Evolutionary conservation across 2,329 filamentous ascomycete genomes (phyloP), one percentile per base, ranked within the genome.

Genomic region (Aspergillus versicolor): DNA sequence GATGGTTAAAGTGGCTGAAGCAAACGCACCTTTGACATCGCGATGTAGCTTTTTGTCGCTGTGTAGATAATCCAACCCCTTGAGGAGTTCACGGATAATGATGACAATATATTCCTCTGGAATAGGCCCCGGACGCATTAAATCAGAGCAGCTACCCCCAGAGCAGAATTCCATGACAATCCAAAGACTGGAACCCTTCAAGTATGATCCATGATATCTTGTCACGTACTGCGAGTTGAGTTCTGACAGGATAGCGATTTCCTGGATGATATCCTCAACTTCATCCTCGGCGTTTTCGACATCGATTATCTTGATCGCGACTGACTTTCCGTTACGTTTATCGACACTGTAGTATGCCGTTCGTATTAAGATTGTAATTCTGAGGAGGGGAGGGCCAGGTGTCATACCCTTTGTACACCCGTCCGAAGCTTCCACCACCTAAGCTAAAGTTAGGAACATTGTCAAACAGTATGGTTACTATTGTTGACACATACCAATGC

Each of bases 101-200:
- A 99, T 97, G 67, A 91, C 91, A 68, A 99, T 97, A 74, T 97
- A 97, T 65, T 96, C 92, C 77, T 99, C 94, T 19, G 88, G 86
- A 60, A 99, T 93, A 41, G 88, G 78, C 22, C 94, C 94, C 0
- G 94, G 92, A 78, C 96, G 96, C 88, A 99, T 90, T 60, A 99
- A 79, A 72, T 97, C 94, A 47, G 91, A 92, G 71, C 94, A 97
- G 76, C 93, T 97, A 4, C 94, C 94, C 21, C 94, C 94, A 1
- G 93, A 92, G 76, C 94, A 99, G 70, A 94, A 99, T 75, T 99
- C 94, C 94, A 99, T 99, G 73, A 97, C 92, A 67, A 99, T 99
- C 94, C 94, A 99, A 68, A 99, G 79, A 78, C 97, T 91, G 2
- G 92, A 94, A 22, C 93, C 94, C 70, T 96, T 96, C 65, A 96